Evolutionary conservation across 331 rosid genomes (phyloP).

Genomic region (Quercus lobata): DNA sequence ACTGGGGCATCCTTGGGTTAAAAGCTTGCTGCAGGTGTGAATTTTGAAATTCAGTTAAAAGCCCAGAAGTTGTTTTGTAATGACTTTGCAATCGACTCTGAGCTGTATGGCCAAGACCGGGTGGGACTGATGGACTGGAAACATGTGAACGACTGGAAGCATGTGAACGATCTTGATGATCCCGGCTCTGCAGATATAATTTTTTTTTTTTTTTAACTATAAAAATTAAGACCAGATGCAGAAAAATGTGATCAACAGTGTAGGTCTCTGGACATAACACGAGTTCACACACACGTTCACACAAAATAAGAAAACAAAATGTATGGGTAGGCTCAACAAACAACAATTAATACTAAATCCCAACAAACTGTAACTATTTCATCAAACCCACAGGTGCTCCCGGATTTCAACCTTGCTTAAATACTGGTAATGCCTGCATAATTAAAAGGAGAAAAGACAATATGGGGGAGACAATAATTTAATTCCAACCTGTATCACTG

Average conservation of each 20-base stretch:
- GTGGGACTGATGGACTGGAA: too few relatives aligned
- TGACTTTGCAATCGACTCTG: slow-evolving; percentile 34
- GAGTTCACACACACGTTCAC: background rate
- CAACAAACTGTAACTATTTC: background rate
- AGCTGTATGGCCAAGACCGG: background rate
- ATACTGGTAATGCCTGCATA: background rate
- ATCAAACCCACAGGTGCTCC: background rate
- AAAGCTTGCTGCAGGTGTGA: slow-evolving; percentile 64
- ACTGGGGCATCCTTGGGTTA: slow-evolving; percentile 22
- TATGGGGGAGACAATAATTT: background rate
- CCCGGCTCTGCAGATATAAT: slow-evolving; percentile 43
- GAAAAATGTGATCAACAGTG: background rate
- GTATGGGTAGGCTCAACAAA: background rate
- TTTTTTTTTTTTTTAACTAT: too few relatives aligned
- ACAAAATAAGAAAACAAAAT: background rate
- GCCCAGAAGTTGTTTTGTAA: slow-evolving; percentile 11
- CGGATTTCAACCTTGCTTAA: background rate
- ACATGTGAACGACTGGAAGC: slow-evolving; percentile 6
- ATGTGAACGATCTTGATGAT: slow-evolving; percentile 23
- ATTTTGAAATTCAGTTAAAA: slow-evolving; percentile 36
- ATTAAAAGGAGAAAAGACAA: slow-evolving; percentile 7
- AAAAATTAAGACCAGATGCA: background rate
- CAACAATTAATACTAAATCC: background rate
- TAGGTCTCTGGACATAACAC: background rate
- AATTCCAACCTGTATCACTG: slow-evolving; percentile 56